Base-by-base conservation (phyloP, 139 green algal species). In the Chlorella sp. region DNA sequence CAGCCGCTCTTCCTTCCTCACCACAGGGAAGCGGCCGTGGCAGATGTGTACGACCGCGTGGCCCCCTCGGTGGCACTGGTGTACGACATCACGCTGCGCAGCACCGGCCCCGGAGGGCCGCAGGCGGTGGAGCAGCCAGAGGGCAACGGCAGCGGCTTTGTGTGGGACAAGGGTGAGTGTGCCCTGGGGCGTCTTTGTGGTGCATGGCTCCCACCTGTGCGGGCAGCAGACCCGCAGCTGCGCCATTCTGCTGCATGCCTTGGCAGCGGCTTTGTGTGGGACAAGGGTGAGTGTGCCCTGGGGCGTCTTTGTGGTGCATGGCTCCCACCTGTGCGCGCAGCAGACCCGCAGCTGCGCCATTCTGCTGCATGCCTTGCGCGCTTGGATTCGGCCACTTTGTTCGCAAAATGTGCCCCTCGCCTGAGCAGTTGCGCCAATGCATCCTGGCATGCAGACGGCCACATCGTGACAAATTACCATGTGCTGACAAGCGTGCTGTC, bases 261-360 rank as follows among this genome's bases (percentile, higher is more conserved):
- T n/a, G 94, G 94, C 74, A 95, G 80, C 56, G 94, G 93, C 30
- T 93, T 98, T 58, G 82, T 98, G 0, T 97, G 91, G 92, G 93
- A 97, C 76, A 83, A 81, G 1, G 77, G 77, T 73, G 58, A 1
- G 76, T 60, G 51, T 17, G 11, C 7, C 7, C 51, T 20, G 51
- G 14, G 51, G 51, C 51, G 51, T 24, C 51, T 16, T 60, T 60
- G n/a, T n/a, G n/a, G n/a, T n/a, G n/a, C n/a, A n/a, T n/a, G n/a
- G n/a, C n/a, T n/a, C n/a, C n/a, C n/a, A n/a, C n/a, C n/a, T n/a
- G n/a, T n/a, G n/a, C n/a, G n/a, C n/a, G n/a, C n/a, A n/a, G n/a
- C n/a, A n/a, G n/a, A n/a, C n/a, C n/a, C n/a, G n/a, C n/a, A n/a
- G n/a, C n/a, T n/a, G n/a, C n/a, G n/a, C n/a, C n/a, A n/a, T n/a